These are phyloP conservation scores for Rhynchospora breviuscula DNA, from an alignment of 176 grass and related monocot species.

Conservation along the genomic window DNA sequence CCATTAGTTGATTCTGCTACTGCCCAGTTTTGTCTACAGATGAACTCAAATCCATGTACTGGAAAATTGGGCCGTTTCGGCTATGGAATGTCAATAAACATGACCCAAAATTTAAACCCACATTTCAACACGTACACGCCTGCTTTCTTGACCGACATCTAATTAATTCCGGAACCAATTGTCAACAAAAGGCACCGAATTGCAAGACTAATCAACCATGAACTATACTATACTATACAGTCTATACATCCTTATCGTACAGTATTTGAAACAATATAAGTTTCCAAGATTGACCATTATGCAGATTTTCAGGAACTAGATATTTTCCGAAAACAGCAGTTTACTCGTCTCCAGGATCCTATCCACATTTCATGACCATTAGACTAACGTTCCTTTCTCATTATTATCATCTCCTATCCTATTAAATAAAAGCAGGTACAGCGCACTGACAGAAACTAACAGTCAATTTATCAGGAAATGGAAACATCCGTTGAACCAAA, in stretches of 20 bases:
- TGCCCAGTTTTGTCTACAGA: background rate
- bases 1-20: too few relatives aligned
- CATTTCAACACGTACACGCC: background rate
- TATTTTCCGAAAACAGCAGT: background rate
- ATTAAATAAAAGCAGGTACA: background rate
- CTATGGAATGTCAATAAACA: background rate
- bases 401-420: background rate
- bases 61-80: background rate
- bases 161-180: background rate
- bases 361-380: background rate
- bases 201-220: background rate
- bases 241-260: background rate
- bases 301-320: background rate
- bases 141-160: background rate
- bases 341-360: background rate
- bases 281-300: background rate
- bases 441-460: background rate
- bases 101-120: background rate
- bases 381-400: background rate
- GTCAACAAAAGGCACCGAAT: conserved; percentile 3
- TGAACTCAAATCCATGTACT: background rate
- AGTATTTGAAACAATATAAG: background rate
- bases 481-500: background rate
- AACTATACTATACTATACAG: background rate
- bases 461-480: background rate